Evolutionary conservation across 768 basidiomycete species (phyloP), one percentile per base, ranked within the genome.

Genomic region (Psilocybe sp.): DNA sequence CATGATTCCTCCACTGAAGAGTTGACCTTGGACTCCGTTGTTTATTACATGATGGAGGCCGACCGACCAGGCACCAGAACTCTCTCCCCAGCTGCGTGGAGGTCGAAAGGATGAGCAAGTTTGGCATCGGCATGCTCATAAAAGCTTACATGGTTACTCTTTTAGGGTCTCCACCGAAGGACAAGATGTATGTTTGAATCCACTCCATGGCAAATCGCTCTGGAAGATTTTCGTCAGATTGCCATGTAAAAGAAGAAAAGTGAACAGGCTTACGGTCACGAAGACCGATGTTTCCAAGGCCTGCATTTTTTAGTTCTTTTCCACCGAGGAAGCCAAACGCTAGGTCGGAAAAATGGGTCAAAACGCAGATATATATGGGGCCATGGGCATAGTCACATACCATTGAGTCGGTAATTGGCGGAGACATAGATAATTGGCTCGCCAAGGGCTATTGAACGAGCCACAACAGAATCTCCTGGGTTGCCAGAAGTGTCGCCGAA

Each of bases 91-190:
- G 18, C 59, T 60, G 23, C n/a, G 11, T 14, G 19, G 19, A 46
- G 16, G 7, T 28, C 4, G 7, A 28, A 28, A 28, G 23, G 7
- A 28, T 28, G 23, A 28, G 23, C 3, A 28, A 28, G 3, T 28
- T 28, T 7, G 23, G 23, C 23, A 13, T 16, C 4, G 18, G 19
- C 16, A 15, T 34, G 5, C 16, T 18, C 16, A 5, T 14, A 19
- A 31, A 23, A 5, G 50, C 65, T 38, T 46, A 74, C 70, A 74
- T 65, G 7, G 69, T 72, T 2, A 77, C 76, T 47, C 69, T 74
- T 0, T 45, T 40, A 1, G 74, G 72, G 56, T 83, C 77, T 14
- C 81, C 81, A 4, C 81, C 81, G 48, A 81, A 84, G 1, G 67
- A 60, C 28, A 53, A 51, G 50, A 82, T 78, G 55, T 81, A 70